phyloP scores from a whole-genome alignment of 768 basidiomycete genomes.

The Astraeus odoratus region DNA sequence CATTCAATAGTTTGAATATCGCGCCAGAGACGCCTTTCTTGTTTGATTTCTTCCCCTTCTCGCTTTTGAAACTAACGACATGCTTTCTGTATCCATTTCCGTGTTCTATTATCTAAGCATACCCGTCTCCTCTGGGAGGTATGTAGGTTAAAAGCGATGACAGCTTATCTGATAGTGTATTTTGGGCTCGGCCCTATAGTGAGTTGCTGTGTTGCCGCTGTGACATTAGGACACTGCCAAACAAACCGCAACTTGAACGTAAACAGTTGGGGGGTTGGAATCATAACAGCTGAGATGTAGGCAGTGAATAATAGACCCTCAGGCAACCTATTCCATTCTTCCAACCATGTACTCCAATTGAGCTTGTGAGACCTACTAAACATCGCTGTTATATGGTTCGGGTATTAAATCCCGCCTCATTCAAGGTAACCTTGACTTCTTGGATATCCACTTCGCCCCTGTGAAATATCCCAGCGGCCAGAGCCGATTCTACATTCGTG shows the following conservation, averaged over 20 bases:
- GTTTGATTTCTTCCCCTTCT: neutral
- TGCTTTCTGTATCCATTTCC: constrained; percentile 28
- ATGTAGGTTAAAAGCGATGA: constrained; percentile 27
- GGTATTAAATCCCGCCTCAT: constrained; percentile 42
- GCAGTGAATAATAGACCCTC: too few species aligned
- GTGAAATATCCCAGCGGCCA: constrained; percentile 98
- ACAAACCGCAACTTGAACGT: too few species aligned
- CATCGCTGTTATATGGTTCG: constrained; percentile 20
- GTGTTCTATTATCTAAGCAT: constrained; percentile 28
- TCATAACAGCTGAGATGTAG: too few species aligned
- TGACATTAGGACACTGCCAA: too few species aligned
- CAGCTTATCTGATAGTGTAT: constrained; percentile 27
- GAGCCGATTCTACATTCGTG: constrained; percentile 81
- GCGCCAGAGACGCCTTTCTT: neutral
- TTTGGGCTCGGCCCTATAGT: neutral
- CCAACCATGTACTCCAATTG: neutral
- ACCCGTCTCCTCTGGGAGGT: constrained; percentile 24
- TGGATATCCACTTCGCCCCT: constrained; percentile 77
- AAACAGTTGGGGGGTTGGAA: too few species aligned
- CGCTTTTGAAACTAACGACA: constrained; percentile 5
- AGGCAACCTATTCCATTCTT: too few species aligned
- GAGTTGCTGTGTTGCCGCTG: neutral
- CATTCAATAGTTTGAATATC: neutral
- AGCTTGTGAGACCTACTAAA: neutral
- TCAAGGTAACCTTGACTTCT: constrained; percentile 65